A percentile compares a stretch with the other conserved stretches of the same genome.
Conservation (phyloP, 768 basidiomycete species). For the Tricholomella constricta region DNA sequence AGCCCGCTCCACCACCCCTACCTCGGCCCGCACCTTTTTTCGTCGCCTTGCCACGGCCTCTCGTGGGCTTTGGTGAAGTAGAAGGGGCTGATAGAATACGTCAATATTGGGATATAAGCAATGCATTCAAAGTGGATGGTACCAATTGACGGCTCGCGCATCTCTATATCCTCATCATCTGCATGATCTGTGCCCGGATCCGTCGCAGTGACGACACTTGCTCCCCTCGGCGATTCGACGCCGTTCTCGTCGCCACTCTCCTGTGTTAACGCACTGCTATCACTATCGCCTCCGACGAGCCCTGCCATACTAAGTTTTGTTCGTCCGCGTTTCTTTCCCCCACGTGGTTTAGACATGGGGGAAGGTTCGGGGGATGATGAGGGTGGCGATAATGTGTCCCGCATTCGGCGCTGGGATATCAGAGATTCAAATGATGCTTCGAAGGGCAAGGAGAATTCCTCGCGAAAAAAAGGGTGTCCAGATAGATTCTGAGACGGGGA, state of each 20-base stretch:
- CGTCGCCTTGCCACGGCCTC: conserved; percentile 34
- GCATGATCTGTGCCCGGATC: conserved; percentile 70
- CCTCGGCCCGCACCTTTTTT: conserved; percentile 26
- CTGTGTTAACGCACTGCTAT: conserved; percentile 81
- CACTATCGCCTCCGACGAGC: conserved; percentile 79
- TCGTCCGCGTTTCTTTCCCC: conserved; percentile 42
- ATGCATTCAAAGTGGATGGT: conserved; percentile 19
- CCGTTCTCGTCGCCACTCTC: conserved; percentile 78
- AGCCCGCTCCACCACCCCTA: conserved; percentile 26
- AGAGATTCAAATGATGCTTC: conserved; percentile 64
- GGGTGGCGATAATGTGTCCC: conserved; percentile 63
- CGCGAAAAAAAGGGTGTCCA: conserved; percentile 70
- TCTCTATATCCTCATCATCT: conserved; percentile 67
- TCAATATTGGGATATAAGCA: background rate
- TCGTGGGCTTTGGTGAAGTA: conserved; percentile 38
- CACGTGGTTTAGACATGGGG: conserved; percentile 33
- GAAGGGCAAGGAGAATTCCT: conserved; percentile 63
- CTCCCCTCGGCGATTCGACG: conserved; percentile 55
- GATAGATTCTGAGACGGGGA: conserved; percentile 70
- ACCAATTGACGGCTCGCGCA: conserved; percentile 63
- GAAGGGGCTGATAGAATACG: conserved; percentile 30
- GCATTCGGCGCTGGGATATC: conserved; percentile 63
- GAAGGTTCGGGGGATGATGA: conserved; percentile 59
- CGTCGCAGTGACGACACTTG: conserved; percentile 70
- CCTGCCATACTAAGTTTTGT: conserved; percentile 69